These are phyloP conservation scores for Alternaria angustiovoidea DNA, from an alignment of 2,329 filamentous ascomycete species.

Conservation along the genomic window DNA sequence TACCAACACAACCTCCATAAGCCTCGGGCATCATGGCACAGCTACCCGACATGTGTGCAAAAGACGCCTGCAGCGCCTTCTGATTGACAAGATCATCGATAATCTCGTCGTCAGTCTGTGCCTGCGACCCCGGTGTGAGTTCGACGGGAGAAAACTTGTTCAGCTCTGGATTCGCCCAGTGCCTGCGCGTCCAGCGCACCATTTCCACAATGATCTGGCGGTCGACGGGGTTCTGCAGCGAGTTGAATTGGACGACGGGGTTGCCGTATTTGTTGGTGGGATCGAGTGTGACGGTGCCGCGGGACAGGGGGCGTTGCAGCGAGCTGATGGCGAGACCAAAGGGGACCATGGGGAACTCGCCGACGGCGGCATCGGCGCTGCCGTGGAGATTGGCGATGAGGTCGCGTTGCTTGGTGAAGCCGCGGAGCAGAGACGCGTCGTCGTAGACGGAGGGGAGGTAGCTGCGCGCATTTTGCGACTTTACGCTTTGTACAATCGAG, in stretches of 20 bases:
- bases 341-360: slow-evolving; percentile 42
- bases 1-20: slow-evolving; percentile 38
- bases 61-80: slow-evolving; percentile 27
- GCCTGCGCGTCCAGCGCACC: slow-evolving; percentile 47
- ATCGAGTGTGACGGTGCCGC: slow-evolving; percentile 51
- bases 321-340: slow-evolving; percentile 33
- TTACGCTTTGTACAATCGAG: slow-evolving; percentile 27
- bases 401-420: slow-evolving; percentile 34
- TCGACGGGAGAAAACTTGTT: slow-evolving; percentile 44
- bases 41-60: slow-evolving; percentile 38
- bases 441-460: slow-evolving; percentile 31
- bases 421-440: slow-evolving; percentile 26
- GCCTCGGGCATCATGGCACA: slow-evolving; percentile 42
- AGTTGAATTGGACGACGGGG: slow-evolving; percentile 47
- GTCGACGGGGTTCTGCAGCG: slow-evolving; percentile 50
- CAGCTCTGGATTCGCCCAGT: slow-evolving; percentile 45
- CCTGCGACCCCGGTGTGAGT: slow-evolving; percentile 32
- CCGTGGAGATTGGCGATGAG: slow-evolving; percentile 34
- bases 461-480: slow-evolving; percentile 23
- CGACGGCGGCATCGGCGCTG: slow-evolving; percentile 38
- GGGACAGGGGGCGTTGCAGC: slow-evolving; percentile 36
- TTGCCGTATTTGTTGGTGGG: slow-evolving; percentile 41
- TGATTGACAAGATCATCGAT: slow-evolving; percentile 22
- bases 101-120: slow-evolving; percentile 38
- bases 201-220: slow-evolving; percentile 45